These are phyloP conservation scores for Torulaspora maleeae DNA, from an alignment of 805 yeast species.

Conservation along the genomic window DNA sequence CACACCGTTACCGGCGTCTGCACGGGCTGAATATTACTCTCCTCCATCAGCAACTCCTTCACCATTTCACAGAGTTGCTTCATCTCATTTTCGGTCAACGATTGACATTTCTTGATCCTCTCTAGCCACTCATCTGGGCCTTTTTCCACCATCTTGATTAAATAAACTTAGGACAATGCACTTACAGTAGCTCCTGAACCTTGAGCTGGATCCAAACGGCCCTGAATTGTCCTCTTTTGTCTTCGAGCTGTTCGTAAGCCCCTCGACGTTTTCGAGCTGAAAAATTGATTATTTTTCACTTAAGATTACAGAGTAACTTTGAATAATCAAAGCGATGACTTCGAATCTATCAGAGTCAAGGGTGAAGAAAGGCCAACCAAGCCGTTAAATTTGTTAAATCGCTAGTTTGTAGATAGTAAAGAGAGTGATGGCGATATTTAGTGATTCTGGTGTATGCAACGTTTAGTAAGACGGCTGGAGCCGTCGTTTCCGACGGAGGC, in stretches of 20 bases:
- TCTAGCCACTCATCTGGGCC: conserved; percentile 98
- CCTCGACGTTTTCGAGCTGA: conserved; percentile 2
- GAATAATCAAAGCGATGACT: neutral
- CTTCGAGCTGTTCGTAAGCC: neutral
- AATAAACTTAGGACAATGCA: neutral
- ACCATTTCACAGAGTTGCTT: conserved; percentile 93
- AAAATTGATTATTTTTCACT: neutral
- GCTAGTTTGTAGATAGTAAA: neutral
- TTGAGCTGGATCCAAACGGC: neutral
- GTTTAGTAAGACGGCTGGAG: neutral
- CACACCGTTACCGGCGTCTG: conserved; percentile 91
- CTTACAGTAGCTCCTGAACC: neutral
- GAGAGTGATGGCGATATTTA: too few species aligned
- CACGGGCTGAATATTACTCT: conserved; percentile 90
- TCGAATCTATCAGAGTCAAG: neutral
- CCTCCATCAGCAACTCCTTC: conserved; percentile 92
- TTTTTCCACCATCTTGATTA: conserved; percentile 49
- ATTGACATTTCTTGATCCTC: conserved; percentile 83
- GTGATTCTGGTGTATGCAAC: too few species aligned
- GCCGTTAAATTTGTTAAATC: neutral
- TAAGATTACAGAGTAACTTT: neutral
- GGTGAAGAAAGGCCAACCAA: neutral
- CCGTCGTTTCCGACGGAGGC: neutral
- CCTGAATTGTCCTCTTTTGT: neutral
- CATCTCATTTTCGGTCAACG: conserved; percentile 89